Evolutionary conservation across 192 early-diverging fungal species (phyloP).

Genomic region (Rhizophagus prolifer): DNA sequence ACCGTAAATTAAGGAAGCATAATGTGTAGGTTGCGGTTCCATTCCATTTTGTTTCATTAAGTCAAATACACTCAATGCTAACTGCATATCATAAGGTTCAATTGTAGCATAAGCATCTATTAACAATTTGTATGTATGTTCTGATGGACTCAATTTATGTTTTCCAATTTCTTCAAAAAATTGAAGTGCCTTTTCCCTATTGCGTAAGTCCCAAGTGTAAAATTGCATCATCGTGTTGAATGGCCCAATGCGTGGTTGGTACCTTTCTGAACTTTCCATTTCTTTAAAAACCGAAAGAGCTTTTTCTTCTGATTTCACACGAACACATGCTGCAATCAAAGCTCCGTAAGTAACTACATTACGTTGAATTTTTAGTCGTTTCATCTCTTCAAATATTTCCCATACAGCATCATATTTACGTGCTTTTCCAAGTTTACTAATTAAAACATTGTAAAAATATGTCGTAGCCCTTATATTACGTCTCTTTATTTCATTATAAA

Average conservation of each 20-base stretch:
- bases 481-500: slow-evolving; percentile 55
- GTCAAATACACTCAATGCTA: slow-evolving; percentile 47
- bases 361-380: slow-evolving; percentile 43
- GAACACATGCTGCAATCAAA: slow-evolving; percentile 54
- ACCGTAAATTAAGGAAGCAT: slow-evolving; percentile 53
- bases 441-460: slow-evolving; percentile 61
- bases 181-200: slow-evolving; percentile 47
- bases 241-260: slow-evolving; percentile 52
- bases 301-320: slow-evolving; percentile 52
- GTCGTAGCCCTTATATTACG: slow-evolving; percentile 53
- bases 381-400: slow-evolving; percentile 59
- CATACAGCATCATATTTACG: slow-evolving; percentile 53
- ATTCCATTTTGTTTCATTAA: slow-evolving; percentile 44
- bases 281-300: slow-evolving; percentile 48
- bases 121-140: slow-evolving; percentile 55
- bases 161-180: slow-evolving; percentile 48
- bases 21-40: slow-evolving; percentile 49
- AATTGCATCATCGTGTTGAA: slow-evolving; percentile 66
- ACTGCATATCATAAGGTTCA: slow-evolving; percentile 55
- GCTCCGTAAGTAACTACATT: slow-evolving; percentile 59
- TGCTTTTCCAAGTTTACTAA: slow-evolving; percentile 58
- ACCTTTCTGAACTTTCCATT: slow-evolving; percentile 44
- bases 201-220: slow-evolving; percentile 53
- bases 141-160: slow-evolving; percentile 48
- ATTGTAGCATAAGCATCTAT: slow-evolving; percentile 57